A percentile compares a stretch with the other conserved stretches of the same genome.
phyloP scores from a whole-genome alignment of 169 alveolate genomes.

The Cryptosporidium sp. region DNA sequence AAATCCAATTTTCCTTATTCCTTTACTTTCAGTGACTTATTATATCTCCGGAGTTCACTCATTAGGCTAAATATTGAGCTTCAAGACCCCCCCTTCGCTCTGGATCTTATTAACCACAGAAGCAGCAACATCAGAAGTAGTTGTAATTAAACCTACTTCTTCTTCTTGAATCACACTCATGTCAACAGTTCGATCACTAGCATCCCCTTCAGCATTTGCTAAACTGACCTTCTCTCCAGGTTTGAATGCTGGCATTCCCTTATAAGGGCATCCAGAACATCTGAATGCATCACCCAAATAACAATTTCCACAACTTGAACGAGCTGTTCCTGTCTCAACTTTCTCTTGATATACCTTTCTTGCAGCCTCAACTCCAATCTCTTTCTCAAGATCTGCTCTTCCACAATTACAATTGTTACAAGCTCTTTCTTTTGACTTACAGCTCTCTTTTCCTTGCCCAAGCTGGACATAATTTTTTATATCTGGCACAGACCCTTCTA shows the following conservation, averaged over 20 bases:
- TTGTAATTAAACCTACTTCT: neutral
- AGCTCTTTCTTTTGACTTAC: conserved; percentile 92
- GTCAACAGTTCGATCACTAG: neutral
- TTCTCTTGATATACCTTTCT: conserved; percentile 80
- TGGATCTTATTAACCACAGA: neutral
- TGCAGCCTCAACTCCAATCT: conserved; percentile 83
- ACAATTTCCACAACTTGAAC: conserved; percentile 91
- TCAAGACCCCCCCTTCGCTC: neutral
- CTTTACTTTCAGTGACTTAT: neutral
- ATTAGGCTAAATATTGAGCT: conserved; percentile 7
- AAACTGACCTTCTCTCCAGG: conserved; percentile 91
- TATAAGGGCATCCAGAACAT: conserved; percentile 93
- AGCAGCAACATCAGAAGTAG: neutral
- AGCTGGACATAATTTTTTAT: conserved; percentile 41
- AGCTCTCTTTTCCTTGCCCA: conserved; percentile 81
- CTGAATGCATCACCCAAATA: conserved; percentile 96
- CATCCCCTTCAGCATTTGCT: conserved; percentile 8
- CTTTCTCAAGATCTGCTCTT: conserved; percentile 87
- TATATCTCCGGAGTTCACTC: neutral
- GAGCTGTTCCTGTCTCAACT: conserved; percentile 85
- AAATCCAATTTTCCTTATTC: neutral
- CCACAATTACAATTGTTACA: conserved; percentile 96
- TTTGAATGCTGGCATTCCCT: conserved; percentile 94
- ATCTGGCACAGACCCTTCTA: conserved; percentile 49
- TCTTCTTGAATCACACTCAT: conserved; percentile 11